phyloP scores from a whole-genome alignment of 495 filamentous ascomycete genomes.

The Geoglossum glabrum region DNA sequence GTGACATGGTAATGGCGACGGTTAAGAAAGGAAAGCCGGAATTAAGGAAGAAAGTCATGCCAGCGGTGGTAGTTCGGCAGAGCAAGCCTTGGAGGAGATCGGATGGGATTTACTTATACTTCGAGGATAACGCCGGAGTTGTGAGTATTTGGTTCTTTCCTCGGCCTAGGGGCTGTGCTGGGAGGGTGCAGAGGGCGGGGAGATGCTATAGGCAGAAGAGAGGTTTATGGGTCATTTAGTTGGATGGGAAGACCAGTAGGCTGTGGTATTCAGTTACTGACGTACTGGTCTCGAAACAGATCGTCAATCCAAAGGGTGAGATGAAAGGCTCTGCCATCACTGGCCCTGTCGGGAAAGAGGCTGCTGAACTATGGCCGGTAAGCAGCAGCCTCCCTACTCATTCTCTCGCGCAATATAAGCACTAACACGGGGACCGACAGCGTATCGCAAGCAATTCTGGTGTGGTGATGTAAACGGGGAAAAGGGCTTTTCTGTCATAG shows the following conservation, averaged over 20 bases:
- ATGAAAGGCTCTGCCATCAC: constrained; percentile 99
- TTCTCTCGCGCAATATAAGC: not conserved
- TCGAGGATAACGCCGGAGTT: constrained; percentile 99
- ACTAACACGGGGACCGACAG: constrained; percentile 20
- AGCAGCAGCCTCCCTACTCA: constrained; percentile 14
- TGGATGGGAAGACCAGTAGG: not conserved
- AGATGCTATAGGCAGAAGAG: not conserved
- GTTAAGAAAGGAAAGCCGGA: constrained; percentile 99
- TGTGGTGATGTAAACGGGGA: constrained; percentile 80
- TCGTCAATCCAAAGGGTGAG: constrained; percentile 99
- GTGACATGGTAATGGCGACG: constrained; percentile 99
- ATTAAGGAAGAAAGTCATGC: constrained; percentile 99
- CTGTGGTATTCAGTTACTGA: not conserved
- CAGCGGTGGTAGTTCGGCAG: constrained; percentile 92
- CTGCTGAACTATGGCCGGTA: constrained; percentile 97
- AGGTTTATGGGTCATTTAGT: not conserved
- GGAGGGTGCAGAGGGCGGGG: not conserved
- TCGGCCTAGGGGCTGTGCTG: not conserved
- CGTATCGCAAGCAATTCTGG: constrained; percentile 99
- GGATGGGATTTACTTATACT: constrained; percentile 97
- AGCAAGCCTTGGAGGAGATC: constrained; percentile 97
- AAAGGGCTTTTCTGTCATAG: not conserved
- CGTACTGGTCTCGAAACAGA: constrained; percentile 29
- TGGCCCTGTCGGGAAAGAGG: constrained; percentile 97
- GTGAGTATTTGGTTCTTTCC: constrained; percentile 31